Percentiles rank a stretch among this genome's conserved stretches.
phyloP scores from a whole-genome alignment of 768 basidiomycete species.

The Kwoniella heveanensis region DNA sequence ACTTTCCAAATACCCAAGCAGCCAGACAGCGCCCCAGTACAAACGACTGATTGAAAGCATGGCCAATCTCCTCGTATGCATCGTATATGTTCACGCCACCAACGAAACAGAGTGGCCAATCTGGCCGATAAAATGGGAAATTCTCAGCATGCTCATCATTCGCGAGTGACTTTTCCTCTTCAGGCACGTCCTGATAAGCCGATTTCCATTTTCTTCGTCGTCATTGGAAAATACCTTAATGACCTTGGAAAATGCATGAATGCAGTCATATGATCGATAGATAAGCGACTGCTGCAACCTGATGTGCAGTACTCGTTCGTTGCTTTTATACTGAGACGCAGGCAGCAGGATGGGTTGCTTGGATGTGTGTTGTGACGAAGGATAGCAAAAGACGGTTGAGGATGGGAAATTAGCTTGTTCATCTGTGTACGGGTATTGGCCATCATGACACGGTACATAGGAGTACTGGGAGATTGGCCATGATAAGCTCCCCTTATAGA shows the following conservation, averaged over 20 bases:
- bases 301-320: no score
- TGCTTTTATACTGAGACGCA: no score
- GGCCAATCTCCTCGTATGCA: background rate
- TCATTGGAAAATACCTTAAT: background rate
- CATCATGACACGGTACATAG: no score
- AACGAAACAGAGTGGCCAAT: background rate
- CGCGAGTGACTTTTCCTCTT: background rate
- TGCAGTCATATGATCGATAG: no score
- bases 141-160: background rate
- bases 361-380: no score
- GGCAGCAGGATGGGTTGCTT: no score
- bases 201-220: background rate
- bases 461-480: background rate
- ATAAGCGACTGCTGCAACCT: no score
- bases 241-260: background rate
- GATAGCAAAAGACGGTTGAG: no score
- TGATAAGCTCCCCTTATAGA: background rate
- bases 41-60: no score
- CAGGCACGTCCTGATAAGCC: background rate
- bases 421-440: no score
- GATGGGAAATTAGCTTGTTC: background rate
- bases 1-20: no score
- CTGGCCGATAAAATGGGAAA: background rate
- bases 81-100: background rate
- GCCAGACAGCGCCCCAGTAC: no score